Evolutionary conservation across 148 eudicot genomes (phyloP).

Genomic region (Fagopyrum homotropicum): DNA sequence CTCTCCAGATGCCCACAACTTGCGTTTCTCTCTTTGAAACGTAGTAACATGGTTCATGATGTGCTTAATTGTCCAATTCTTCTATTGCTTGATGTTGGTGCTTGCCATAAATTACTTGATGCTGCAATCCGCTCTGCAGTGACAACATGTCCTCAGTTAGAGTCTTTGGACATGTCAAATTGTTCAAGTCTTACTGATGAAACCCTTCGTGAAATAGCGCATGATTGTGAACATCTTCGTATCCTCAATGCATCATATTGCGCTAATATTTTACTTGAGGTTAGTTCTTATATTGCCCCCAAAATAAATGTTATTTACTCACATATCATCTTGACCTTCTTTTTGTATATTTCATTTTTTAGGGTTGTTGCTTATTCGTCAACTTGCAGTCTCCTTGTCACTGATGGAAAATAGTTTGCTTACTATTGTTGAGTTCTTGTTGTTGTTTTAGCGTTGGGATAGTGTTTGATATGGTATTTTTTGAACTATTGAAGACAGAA

Average conservation of each 20-base stretch:
- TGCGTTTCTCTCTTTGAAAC: constrained; percentile 73
- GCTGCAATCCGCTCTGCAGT: constrained; percentile 90
- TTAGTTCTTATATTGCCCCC: no score
- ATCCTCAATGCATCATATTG: constrained; percentile 91
- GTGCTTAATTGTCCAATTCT: constrained; percentile 87
- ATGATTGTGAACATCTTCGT: constrained; percentile 55
- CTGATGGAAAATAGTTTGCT: no score
- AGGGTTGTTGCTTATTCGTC: no score
- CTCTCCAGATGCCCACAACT: constrained; percentile 91
- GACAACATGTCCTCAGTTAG: constrained; percentile 75
- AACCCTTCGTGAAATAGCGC: constrained; percentile 81
- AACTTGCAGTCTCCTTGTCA: no score
- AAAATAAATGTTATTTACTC: no score
- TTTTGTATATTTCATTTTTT: no score
- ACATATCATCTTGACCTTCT: no score
- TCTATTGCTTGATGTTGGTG: constrained; percentile 76
- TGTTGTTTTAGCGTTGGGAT: no score
- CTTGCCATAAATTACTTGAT: constrained; percentile 98
- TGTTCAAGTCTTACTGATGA: no score
- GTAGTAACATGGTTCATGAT: constrained; percentile 89
- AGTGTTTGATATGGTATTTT: no score
- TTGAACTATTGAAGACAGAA: no score
- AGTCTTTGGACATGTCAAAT: constrained; percentile 90
- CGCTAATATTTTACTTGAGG: constrained; percentile 94
- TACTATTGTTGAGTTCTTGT: no score